These are phyloP conservation scores for Phytophthora melonis DNA, from an alignment of 352 stramenopile species.

Conservation along the genomic window DNA sequence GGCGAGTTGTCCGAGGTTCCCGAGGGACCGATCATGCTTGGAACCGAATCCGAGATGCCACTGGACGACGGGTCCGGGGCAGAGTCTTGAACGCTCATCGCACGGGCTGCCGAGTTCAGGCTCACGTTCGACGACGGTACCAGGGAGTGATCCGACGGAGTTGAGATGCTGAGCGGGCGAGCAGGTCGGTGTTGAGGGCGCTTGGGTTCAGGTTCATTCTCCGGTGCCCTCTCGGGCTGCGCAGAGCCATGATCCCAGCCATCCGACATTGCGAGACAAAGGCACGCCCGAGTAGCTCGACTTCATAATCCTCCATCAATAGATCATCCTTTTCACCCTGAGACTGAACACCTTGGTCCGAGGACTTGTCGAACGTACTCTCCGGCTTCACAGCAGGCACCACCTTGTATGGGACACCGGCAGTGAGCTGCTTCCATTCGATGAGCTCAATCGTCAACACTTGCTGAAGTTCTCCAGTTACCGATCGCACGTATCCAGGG, in stretches of 20 bases:
- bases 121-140: background rate
- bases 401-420: too few relatives aligned
- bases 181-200: background rate
- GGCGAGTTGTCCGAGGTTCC: background rate
- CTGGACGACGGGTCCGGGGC: background rate
- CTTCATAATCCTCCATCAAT: conserved; percentile 1
- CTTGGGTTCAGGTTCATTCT: conserved; percentile 1
- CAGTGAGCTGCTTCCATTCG: too few relatives aligned
- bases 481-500: too few relatives aligned
- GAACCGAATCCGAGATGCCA: background rate
- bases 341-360: conserved; percentile 1
- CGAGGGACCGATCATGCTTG: background rate
- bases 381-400: background rate
- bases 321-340: background rate
- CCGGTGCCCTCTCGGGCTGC: background rate
- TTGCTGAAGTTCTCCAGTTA: too few relatives aligned
- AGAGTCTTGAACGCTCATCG: background rate
- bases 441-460: too few relatives aligned
- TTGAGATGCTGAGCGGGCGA: background rate
- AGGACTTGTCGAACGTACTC: background rate
- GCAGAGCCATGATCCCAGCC: background rate
- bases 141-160: conserved; percentile 1
- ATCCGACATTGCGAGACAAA: background rate
- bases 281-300: background rate
- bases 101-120: background rate